Base-by-base conservation (phyloP, 768 basidiomycete species). In the Epithele typhae region DNA sequence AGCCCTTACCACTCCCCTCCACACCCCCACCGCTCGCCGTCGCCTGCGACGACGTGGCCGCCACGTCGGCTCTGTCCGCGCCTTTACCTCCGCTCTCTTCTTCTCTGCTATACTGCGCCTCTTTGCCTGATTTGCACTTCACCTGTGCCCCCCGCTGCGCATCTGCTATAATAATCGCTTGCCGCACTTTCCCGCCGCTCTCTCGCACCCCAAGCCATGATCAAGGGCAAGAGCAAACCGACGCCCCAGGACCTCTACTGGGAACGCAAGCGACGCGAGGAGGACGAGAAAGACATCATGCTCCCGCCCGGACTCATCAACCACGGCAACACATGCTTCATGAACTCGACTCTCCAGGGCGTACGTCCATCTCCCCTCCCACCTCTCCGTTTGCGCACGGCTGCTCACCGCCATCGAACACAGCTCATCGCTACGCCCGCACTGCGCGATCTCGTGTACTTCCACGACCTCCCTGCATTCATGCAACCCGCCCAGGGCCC, bases 331-430 rank as follows among this genome's bases (percentile, higher is more conserved):
- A 95, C 92, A 0, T 97, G 93, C 67, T 97, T 93, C 67, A 90
- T 94, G 85, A 97, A 95, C 67, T 92, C 91, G 25, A 90, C 92
- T 24, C 70, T 97, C 23, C 93, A 97, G 63, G 88, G 86, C 32
- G 87, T 85, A 67, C 55, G 82, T 81, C 35, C 27, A 9, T 18
- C 57, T 64, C 21, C 46, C 58, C 23, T 46, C n/a, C 25, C 11
- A 15, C 15, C 6, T 17, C 11, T 34, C 14, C 35, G 39, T 23
- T 43, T 25, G 21, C 25, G 15, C 24, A 32, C 24, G 9, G 25
- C 14, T 25, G 21, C 18, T 34, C n/a, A 30, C n/a, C n/a, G n/a
- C n/a, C n/a, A n/a, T n/a, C n/a, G n/a, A n/a, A 47, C 48, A 15
- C 55, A 89, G 85, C 64, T 89, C 49, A 75, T 87, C 57, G 82